Percentiles rank a stretch among this genome's conserved stretches.
These are phyloP conservation scores for Wickerhamiella allomyrinae DNA, from an alignment of 805 yeast species.

Conservation along the genomic window DNA sequence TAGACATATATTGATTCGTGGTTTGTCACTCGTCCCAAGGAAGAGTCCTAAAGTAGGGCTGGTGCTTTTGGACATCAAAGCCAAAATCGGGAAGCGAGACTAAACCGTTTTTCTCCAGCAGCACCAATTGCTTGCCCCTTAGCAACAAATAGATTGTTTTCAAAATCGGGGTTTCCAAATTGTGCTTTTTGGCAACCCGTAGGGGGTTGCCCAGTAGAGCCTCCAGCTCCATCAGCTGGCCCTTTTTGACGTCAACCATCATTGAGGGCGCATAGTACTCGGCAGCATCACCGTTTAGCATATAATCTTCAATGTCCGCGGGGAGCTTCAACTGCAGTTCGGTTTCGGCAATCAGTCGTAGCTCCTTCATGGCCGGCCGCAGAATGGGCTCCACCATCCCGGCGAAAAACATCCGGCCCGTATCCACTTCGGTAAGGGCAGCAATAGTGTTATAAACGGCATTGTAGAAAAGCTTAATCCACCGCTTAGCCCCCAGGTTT, in stretches of 20 bases:
- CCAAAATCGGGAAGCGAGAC: constrained; percentile 28
- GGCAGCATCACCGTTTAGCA: constrained; percentile 46
- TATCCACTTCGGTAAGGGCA: constrained; percentile 44
- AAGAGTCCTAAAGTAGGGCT: constrained; percentile 4
- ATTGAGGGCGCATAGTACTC: constrained; percentile 55
- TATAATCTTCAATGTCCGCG: constrained; percentile 32
- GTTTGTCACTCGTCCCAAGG: constrained; percentile 8
- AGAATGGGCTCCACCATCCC: constrained; percentile 32
- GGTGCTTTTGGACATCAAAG: constrained; percentile 5
- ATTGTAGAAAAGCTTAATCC: constrained; percentile 57
- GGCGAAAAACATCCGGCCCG: constrained; percentile 37
- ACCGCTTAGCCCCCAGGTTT: constrained; percentile 39
- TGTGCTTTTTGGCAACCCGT: constrained; percentile 33
- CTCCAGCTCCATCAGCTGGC: constrained; percentile 57
- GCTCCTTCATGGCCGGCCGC: constrained; percentile 54
- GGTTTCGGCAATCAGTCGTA: constrained; percentile 49
- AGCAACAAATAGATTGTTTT: constrained; percentile 43
- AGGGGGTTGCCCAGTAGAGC: constrained; percentile 57
- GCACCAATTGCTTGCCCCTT: constrained; percentile 43
- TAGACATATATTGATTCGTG: background rate
- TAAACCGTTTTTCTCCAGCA: constrained; percentile 43
- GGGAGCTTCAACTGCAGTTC: constrained; percentile 44
- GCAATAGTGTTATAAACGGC: constrained; percentile 50
- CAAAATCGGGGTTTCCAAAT: constrained; percentile 45
- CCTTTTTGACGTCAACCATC: constrained; percentile 52